Conservation (phyloP, 2,329 filamentous ascomycete genomes). For the Myriosclerotinia curreyana region DNA sequence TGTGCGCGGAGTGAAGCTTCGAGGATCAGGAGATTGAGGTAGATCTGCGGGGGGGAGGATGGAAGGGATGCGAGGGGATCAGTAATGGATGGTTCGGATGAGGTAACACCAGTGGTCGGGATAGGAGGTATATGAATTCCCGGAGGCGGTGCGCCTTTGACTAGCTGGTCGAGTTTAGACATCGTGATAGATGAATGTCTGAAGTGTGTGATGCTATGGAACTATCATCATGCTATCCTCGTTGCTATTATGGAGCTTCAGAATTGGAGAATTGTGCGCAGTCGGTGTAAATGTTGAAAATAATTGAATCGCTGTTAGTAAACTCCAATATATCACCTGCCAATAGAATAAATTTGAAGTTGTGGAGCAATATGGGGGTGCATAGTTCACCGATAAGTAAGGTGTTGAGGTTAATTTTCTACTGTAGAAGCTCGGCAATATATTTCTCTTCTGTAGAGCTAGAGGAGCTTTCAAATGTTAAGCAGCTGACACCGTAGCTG, state of each 20-base stretch:
- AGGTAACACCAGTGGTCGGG: slow-evolving; percentile 43
- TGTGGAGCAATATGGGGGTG: slow-evolving; percentile 16
- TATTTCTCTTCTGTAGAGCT: not conserved
- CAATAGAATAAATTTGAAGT: slow-evolving; percentile 12
- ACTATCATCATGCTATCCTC: slow-evolving; percentile 25
- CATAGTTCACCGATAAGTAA: slow-evolving; percentile 12
- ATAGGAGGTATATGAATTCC: slow-evolving; percentile 43
- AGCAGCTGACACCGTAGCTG: slow-evolving; percentile 6
- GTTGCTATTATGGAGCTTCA: slow-evolving; percentile 8
- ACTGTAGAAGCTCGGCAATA: slow-evolving; percentile 17
- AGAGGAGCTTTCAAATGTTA: not conserved
- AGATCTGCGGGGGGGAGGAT: slow-evolving; percentile 58
- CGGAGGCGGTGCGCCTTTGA: slow-evolving; percentile 80
- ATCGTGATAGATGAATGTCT: slow-evolving; percentile 28
- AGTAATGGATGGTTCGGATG: slow-evolving; percentile 34
- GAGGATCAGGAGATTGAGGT: slow-evolving; percentile 95
- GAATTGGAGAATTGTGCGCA: slow-evolving; percentile 9
- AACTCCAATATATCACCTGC: not conserved
- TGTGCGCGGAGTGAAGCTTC: slow-evolving; percentile 91
- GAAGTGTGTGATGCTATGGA: slow-evolving; percentile 23
- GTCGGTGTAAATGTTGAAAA: not conserved
- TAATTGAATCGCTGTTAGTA: slow-evolving; percentile 5
- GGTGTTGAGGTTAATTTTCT: not conserved
- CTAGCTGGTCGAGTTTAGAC: slow-evolving; percentile 65
- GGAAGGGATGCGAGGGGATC: slow-evolving; percentile 40